phyloP scores from a whole-genome alignment of 176 grass and related monocot genomes.

The Aegilops umbellulata region DNA sequence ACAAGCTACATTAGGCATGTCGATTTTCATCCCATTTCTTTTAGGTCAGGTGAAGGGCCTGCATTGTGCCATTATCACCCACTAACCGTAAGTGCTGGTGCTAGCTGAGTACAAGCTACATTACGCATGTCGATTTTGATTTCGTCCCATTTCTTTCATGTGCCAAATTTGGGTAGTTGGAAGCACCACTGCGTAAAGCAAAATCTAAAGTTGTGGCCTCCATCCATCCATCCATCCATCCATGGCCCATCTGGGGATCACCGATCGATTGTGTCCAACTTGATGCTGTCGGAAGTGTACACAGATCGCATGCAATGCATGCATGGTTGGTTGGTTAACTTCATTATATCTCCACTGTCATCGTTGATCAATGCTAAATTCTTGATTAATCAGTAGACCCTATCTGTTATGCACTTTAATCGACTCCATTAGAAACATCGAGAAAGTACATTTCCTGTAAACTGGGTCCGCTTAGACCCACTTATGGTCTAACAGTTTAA shows the following conservation, averaged over 20 bases:
- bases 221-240: too few relatives aligned
- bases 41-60: not conserved
- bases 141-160: slow-evolving; percentile 33
- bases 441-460: not conserved
- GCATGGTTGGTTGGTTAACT: not conserved
- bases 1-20: not conserved
- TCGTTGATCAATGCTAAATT: not conserved
- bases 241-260: not conserved
- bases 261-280: slow-evolving; percentile 15
- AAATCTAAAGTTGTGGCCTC: slow-evolving; percentile 28
- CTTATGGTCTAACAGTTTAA: too few relatives aligned
- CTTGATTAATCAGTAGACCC: not conserved
- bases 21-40: not conserved
- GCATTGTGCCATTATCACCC: not conserved
- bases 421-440: not conserved
- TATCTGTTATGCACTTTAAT: not conserved
- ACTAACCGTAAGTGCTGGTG: slow-evolving; percentile 1
- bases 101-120: slow-evolving; percentile 4
- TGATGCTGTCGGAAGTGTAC: slow-evolving; percentile 14
- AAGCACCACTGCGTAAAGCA: slow-evolving; percentile 35
- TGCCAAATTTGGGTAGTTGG: slow-evolving; percentile 45
- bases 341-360: not conserved
- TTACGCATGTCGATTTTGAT: not conserved
- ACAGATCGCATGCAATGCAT: not conserved
- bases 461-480: too few relatives aligned